Evolutionary conservation across 495 filamentous ascomycete genomes (phyloP).

Genomic region (Trichocladium antarcticum): DNA sequence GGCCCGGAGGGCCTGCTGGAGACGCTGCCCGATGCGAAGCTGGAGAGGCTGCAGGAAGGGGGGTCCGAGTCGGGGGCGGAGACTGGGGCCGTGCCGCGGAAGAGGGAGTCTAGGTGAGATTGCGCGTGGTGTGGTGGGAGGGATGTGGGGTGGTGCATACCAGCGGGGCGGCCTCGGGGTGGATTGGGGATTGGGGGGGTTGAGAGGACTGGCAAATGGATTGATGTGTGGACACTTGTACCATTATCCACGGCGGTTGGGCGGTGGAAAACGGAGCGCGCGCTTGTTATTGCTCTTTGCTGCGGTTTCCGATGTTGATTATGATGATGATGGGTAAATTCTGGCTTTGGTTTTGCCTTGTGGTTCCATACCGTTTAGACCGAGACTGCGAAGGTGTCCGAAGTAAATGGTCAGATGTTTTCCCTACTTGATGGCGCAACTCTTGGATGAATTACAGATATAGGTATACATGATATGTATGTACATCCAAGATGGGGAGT

Average conservation of each 20-base stretch:
- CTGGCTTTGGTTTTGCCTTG: background rate
- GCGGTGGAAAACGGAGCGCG: conserved; percentile 4
- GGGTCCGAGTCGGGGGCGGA: conserved; percentile 1
- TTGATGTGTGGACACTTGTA: conserved; percentile 1
- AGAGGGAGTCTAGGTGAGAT: conserved; percentile 12
- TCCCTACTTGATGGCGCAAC: no score
- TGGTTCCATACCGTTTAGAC: no score
- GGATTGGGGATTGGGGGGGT: background rate
- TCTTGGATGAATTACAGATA: no score
- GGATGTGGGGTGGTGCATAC: background rate
- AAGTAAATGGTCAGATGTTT: no score
- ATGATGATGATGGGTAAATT: conserved; percentile 8
- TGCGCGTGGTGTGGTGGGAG: no score
- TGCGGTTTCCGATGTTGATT: conserved; percentile 7
- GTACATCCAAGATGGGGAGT: no score
- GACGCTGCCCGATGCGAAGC: conserved; percentile 30
- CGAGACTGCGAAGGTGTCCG: no score
- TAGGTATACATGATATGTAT: no score
- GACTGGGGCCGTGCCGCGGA: conserved; percentile 1
- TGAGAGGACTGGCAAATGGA: background rate
- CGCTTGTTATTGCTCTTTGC: conserved; percentile 5
- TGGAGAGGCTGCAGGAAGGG: conserved; percentile 8
- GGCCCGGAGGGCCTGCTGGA: conserved; percentile 20
- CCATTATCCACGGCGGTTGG: conserved; percentile 4
- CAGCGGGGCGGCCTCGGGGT: background rate